Percentiles rank a stretch among this genome's conserved stretches.
Evolutionary conservation across 306 rosid genomes (phyloP).

Genomic region (Begonia masoniana): DNA sequence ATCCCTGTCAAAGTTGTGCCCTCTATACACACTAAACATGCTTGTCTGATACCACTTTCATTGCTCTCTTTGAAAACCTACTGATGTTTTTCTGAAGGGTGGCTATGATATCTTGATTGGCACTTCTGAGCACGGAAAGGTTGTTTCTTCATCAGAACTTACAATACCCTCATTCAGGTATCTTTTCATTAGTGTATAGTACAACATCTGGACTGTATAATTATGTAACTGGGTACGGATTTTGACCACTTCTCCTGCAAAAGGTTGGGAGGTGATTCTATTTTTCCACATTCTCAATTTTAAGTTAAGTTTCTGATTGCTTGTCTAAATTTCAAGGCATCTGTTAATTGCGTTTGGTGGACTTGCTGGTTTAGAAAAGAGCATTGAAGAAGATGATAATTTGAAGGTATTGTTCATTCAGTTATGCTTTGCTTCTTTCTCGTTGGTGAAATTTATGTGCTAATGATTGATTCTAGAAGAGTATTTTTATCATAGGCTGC

Average conservation of each 20-base stretch:
- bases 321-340: conserved; percentile 42
- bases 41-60: too few species aligned
- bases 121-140: conserved; percentile 89
- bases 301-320: conserved; percentile 13
- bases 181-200: neutral
- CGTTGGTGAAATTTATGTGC: too few species aligned
- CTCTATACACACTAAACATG: too few species aligned
- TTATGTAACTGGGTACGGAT: too few species aligned
- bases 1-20: neutral
- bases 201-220: too few species aligned
- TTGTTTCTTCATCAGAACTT: conserved; percentile 59
- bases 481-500: too few species aligned
- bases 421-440: neutral
- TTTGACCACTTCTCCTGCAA: too few species aligned
- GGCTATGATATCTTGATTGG: conserved; percentile 87
- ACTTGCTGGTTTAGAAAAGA: conserved; percentile 95
- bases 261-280: neutral
- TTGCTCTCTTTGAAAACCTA: conserved; percentile 2
- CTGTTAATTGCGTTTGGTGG: conserved; percentile 92
- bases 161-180: conserved; percentile 74
- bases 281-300: neutral
- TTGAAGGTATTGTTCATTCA: conserved; percentile 36
- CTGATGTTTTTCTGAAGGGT: conserved; percentile 39
- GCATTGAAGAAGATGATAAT: conserved; percentile 74
- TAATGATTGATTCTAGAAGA: too few species aligned